Evolutionary conservation across 2,329 filamentous ascomycete species (phyloP).

Genomic region (Trichoderma atrobrunneum): DNA sequence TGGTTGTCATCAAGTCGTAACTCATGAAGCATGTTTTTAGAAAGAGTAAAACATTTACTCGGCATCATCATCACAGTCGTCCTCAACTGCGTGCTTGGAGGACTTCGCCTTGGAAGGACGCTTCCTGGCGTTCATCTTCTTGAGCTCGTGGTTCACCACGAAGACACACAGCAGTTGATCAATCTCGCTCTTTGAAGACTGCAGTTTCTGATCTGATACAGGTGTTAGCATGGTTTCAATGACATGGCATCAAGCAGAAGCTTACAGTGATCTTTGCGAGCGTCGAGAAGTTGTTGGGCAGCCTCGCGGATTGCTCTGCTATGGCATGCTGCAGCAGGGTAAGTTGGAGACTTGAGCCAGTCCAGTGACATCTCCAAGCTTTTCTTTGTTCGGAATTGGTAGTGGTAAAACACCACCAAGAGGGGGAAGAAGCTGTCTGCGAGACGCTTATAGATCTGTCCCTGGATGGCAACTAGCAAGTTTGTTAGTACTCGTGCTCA

Average conservation of each 20-base stretch:
- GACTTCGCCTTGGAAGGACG: slow-evolving; percentile 29
- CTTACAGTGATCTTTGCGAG: slow-evolving; percentile 38
- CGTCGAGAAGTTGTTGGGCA: slow-evolving; percentile 33
- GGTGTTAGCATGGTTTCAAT: neutral
- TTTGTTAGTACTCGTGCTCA: neutral
- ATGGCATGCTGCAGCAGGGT: slow-evolving; percentile 27
- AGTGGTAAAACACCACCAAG: slow-evolving; percentile 40
- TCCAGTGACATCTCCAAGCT: slow-evolving; percentile 39
- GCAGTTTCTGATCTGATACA: slow-evolving; percentile 31
- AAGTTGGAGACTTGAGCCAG: slow-evolving; percentile 34
- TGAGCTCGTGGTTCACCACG: slow-evolving; percentile 40
- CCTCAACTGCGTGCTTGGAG: slow-evolving; percentile 25
- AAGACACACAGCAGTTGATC: slow-evolving; percentile 35
- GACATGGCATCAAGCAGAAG: neutral
- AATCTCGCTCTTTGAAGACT: slow-evolving; percentile 32
- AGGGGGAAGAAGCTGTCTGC: slow-evolving; percentile 38
- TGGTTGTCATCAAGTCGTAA: slow-evolving; percentile 11
- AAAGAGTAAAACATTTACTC: slow-evolving; percentile 18
- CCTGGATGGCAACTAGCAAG: slow-evolving; percentile 22
- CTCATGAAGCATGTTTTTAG: slow-evolving; percentile 4
- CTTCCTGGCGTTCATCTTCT: slow-evolving; percentile 38
- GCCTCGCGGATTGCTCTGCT: slow-evolving; percentile 30
- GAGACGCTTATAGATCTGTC: slow-evolving; percentile 29
- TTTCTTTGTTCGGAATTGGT: slow-evolving; percentile 42
- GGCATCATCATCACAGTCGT: slow-evolving; percentile 29